Evolutionary conservation across 2,329 filamentous ascomycete genomes (phyloP), one percentile per base, ranked within the genome.

Genomic region (Penicillium sp.): DNA sequence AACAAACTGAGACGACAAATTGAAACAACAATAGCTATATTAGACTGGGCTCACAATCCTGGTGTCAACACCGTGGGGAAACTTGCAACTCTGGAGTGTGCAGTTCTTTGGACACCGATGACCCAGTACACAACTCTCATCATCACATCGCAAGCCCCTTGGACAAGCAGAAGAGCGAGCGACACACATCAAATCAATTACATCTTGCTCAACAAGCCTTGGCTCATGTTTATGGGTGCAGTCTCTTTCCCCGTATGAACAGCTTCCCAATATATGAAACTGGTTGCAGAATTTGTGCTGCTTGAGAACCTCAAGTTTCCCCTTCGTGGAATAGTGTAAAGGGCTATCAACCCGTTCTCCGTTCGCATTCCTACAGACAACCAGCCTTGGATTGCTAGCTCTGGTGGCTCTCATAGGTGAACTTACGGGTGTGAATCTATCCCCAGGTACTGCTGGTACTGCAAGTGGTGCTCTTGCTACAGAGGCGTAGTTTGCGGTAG

Each of bases 211-310:
- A 22, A 21, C 62, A 22, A 74, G 58, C 26, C 47, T 58, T 4
- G 52, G 58, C 1, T 60, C 61, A 52, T 76, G 74, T 2, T 60
- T 54, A 39, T 74, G 65, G 2, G 42, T 51, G 43, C 75, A 77
- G 1, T 49, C 31, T 16, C 53, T 29, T 29, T 29, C 27, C 11
- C 49, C 55, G 37, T 58, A 66, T 4, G 53, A 22, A 46, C 68
- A 70, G 2, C 29, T 49, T 0, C 67, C 68, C 14, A 71, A 49
- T 3, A 76, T 64, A 49, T 74, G 70, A 39, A 64, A 74, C 10
- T 50, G 61, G 50, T 76, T 75, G 63, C 74, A 76, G 19, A 73
- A 60, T 37, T 70, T 76, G 7, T 54, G 59, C 21, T 49, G 39
- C 49, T 70, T 75, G 35, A 76, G 51, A 4, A 31, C 49, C 5